Evolutionary conservation across 148 eudicot species (phyloP).

Genomic region (Rhododendron simsii): DNA sequence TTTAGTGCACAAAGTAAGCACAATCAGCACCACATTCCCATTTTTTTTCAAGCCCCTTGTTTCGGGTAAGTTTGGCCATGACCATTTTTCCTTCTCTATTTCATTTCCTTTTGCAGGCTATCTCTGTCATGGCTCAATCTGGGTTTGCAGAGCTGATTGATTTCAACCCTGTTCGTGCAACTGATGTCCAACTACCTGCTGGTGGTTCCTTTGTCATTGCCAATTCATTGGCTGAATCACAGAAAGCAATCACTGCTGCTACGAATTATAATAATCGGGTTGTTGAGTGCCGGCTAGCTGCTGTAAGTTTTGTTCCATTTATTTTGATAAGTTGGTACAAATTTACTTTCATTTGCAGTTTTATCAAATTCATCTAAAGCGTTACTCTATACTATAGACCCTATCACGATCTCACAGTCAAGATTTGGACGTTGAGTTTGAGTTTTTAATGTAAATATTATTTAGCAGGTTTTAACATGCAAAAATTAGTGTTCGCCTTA

Average conservation of each 20-base stretch:
- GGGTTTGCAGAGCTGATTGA: slow-evolving; percentile 93
- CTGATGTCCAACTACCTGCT: slow-evolving; percentile 93
- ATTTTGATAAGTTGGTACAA: neutral
- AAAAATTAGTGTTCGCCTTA: neutral
- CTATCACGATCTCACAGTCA: neutral
- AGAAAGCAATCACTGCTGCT: slow-evolving; percentile 98
- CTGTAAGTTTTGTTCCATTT: slow-evolving; percentile 40
- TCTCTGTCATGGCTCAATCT: slow-evolving; percentile 84
- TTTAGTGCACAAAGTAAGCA: neutral
- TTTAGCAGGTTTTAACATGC: neutral
- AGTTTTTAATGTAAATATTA: neutral
- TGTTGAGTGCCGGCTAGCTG: slow-evolving; percentile 93
- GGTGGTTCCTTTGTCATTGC: slow-evolving; percentile 94
- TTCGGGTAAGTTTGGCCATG: neutral
- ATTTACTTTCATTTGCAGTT: neutral
- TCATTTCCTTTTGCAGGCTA: slow-evolving; percentile 51
- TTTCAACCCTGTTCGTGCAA: slow-evolving; percentile 94
- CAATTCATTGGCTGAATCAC: slow-evolving; percentile 92
- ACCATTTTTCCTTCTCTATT: neutral
- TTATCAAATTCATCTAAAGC: neutral
- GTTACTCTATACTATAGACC: neutral
- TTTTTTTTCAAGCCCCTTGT: neutral
- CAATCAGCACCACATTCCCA: neutral
- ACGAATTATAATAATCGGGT: slow-evolving; percentile 96
- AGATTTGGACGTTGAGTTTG: neutral